Evolutionary conservation across 2,329 filamentous ascomycete species (phyloP).

Genomic region (Aspergillus neoniger): DNA sequence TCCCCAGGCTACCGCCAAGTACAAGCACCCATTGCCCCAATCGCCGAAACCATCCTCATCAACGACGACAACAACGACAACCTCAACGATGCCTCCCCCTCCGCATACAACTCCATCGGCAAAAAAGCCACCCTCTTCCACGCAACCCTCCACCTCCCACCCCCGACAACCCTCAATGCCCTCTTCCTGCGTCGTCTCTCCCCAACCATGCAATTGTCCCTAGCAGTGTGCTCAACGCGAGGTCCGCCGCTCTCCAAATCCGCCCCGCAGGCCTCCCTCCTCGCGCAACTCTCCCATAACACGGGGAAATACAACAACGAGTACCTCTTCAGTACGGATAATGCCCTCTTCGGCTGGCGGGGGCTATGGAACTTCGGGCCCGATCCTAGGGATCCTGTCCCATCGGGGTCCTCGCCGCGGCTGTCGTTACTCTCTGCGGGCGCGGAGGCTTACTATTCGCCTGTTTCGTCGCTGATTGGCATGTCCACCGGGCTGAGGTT

Average conservation of each 20-base stretch:
- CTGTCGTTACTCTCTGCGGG: conserved; percentile 84
- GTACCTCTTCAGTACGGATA: conserved; percentile 89
- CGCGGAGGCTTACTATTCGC: conserved; percentile 92
- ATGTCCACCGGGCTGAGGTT: conserved; percentile 87
- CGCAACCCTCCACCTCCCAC: conserved; percentile 53
- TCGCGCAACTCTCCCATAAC: conserved; percentile 65
- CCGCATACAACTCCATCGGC: conserved; percentile 10
- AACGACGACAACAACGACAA: conserved; percentile 18
- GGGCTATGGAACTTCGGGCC: conserved; percentile 94
- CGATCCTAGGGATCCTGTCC: conserved; percentile 47
- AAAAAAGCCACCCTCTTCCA: conserved; percentile 48
- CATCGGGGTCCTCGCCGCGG: conserved; percentile 55
- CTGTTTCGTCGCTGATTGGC: conserved; percentile 89
- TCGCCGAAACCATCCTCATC: conserved; percentile 35
- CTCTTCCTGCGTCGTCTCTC: conserved; percentile 78
- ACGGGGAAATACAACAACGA: conserved; percentile 85
- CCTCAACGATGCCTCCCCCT: background rate
- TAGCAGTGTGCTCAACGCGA: conserved; percentile 58
- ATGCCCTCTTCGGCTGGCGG: conserved; percentile 80
- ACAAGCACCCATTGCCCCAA: conserved; percentile 45
- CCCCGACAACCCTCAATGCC: conserved; percentile 82
- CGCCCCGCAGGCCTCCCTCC: conserved; percentile 47
- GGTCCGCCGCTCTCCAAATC: conserved; percentile 46
- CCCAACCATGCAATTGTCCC: conserved; percentile 74
- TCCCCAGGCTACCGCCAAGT: conserved; percentile 82